A percentile compares a stretch with the other conserved stretches of the same genome.
Evolutionary conservation across 768 basidiomycete species (phyloP).

Genomic region (Mycena vitilis): DNA sequence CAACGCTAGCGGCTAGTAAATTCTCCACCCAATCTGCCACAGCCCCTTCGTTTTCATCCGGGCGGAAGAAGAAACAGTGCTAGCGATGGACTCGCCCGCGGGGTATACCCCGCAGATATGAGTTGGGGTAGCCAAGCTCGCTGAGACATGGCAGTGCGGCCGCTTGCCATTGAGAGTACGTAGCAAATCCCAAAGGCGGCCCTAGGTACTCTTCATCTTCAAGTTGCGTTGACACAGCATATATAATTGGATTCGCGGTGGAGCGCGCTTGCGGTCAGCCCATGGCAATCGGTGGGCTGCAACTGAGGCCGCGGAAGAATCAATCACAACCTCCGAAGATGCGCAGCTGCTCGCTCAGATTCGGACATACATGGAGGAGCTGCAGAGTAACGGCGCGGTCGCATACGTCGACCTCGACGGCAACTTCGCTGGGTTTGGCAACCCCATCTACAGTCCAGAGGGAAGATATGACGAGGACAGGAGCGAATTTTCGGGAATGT

Average conservation of each 20-base stretch:
- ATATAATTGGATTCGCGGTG: conserved; percentile 69
- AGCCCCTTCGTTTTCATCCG: conserved; percentile 74
- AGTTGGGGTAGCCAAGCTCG: conserved; percentile 77
- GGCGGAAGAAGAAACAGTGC: conserved; percentile 79
- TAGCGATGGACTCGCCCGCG: conserved; percentile 84
- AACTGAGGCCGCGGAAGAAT: conserved; percentile 4
- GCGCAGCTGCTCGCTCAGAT: conserved; percentile 25
- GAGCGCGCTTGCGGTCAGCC: too few species aligned
- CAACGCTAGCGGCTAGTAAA: not conserved
- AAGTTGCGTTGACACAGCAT: conserved; percentile 65
- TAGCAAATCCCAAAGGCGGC: conserved; percentile 11
- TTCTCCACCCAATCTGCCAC: conserved; percentile 75
- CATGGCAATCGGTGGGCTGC: too few species aligned
- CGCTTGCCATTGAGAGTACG: conserved; percentile 84
- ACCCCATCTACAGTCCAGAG: conserved; percentile 27
- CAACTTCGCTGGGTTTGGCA: conserved; percentile 32
- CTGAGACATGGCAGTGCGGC: conserved; percentile 63
- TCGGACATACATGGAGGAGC: conserved; percentile 27
- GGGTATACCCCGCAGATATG: conserved; percentile 74
- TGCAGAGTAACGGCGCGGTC: conserved; percentile 28
- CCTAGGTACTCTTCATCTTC: conserved; percentile 10
- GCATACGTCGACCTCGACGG: conserved; percentile 36
- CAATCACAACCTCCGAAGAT: conserved; percentile 25
- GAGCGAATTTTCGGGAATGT: conserved; percentile 64
- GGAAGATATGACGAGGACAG: conserved; percentile 40